Base-by-base conservation (phyloP, 805 yeast genomes). In the Lipomyces starkeyi region DNA sequence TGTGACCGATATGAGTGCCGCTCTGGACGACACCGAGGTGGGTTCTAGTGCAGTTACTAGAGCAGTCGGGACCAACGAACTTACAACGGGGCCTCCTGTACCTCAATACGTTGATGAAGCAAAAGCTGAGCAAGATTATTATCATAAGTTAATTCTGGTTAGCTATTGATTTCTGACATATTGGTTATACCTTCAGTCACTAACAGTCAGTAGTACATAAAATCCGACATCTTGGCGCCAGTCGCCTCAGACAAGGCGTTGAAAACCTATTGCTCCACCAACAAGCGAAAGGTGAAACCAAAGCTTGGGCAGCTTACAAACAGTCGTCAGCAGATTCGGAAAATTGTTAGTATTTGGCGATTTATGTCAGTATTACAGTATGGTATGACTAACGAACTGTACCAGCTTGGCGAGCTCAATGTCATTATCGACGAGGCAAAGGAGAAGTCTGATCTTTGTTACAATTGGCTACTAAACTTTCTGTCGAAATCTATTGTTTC, bases 271-370 rank as follows among this genome's bases (percentile, higher is more conserved):
- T 83, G 88, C 47, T 83, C 84, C 22, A 83, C 84, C n/a, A 83
- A 87, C 64, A 89, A 89, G 75, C 82, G 97, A 61, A 87, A 88
- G 74, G 86, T 95, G 72, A 91, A 91, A 75, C 95, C 97, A 5
- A 90, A 89, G 76, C 87, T 95, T 72, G 98, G 99, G 13, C 98
- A 95, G 79, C 81, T 95, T 68, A 92, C 97, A 1, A 88, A 87
- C 74, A 87, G 93, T 63, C 78, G 76, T 63, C 58, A 78, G 2
- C 97, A 95, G 75, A 80, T 93, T 56, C 75, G 77, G 0, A 77
- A 79, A 29, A 66, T 78, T 60, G 71, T 75, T 37, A 20, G 72
- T 59, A 4, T 22, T 11, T 17, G 3, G 37, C 55, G 34, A 25
- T 34, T 20, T 9, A 13, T 25, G 11, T 17, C 14, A 35, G 20